Percentiles rank a stretch among this genome's conserved stretches.
Evolutionary conservation across 139 green algal species (phyloP).

Genomic region (Chlorella vulgaris): DNA sequence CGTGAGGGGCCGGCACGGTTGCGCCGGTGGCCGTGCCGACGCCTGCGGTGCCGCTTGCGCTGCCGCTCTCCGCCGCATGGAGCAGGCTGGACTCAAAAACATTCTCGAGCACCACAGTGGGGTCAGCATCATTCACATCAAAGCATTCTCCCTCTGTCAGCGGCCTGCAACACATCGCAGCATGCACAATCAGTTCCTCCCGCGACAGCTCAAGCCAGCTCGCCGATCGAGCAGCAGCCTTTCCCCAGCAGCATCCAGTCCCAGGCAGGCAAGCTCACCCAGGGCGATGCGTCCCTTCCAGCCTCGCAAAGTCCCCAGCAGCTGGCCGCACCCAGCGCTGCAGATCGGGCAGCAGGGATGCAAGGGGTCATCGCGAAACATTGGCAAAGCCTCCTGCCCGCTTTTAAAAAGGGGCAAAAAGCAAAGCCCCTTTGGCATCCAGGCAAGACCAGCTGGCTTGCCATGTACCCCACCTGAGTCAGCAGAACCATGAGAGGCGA

Average conservation of each 20-base stretch:
- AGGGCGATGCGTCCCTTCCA: background rate
- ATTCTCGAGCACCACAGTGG: conserved; percentile 25
- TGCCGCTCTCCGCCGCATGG: conserved; percentile 14
- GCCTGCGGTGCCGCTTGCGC: no score
- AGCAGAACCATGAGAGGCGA: conserved; percentile 48
- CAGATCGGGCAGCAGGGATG: background rate
- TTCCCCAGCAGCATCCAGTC: background rate
- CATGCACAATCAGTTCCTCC: background rate
- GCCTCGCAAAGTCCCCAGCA: conserved; percentile 9
- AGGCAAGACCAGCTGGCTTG: background rate
- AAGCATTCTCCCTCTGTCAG: conserved; percentile 10
- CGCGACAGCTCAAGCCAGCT: background rate
- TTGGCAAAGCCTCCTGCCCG: no score
- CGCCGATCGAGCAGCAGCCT: no score
- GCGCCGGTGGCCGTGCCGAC: no score
- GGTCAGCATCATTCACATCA: conserved; percentile 35
- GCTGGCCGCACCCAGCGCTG: conserved; percentile 26
- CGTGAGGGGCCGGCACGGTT: no score
- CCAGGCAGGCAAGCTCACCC: background rate
- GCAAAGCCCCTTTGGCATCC: background rate
- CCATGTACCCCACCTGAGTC: conserved; percentile 16
- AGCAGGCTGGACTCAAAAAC: conserved; percentile 18
- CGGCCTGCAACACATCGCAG: background rate
- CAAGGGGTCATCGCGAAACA: no score
- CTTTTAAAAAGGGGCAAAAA: no score